Conservation (phyloP, 1,139 yeast genomes). For the Cylindricascospora bacillispora region DNA sequence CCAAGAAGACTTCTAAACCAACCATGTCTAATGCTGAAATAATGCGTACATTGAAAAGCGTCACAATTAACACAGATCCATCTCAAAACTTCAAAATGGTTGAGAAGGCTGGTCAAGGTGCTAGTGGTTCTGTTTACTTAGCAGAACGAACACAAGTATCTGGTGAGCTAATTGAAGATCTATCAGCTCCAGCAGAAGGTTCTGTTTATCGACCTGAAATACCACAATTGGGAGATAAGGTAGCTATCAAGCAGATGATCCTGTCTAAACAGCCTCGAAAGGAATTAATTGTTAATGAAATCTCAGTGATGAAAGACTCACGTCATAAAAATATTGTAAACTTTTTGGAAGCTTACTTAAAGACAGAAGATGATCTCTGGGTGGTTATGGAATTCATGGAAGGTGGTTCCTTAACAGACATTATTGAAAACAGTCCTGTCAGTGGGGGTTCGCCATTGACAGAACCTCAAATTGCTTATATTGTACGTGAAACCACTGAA, state of each 20-base stretch:
- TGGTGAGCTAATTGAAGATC: constrained; percentile 13
- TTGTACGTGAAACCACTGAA: constrained; percentile 81
- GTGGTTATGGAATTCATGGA: constrained; percentile 96
- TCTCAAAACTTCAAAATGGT: constrained; percentile 72
- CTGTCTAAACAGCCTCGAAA: constrained; percentile 86
- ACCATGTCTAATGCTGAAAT: constrained; percentile 80
- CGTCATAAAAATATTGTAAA: constrained; percentile 89
- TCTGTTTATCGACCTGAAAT: constrained; percentile 4
- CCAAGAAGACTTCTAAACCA: constrained; percentile 47
- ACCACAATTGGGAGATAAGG: constrained; percentile 26
- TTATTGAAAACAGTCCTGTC: constrained; percentile 55
- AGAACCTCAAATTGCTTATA: constrained; percentile 77
- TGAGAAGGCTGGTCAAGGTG: constrained; percentile 99
- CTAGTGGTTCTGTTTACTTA: constrained; percentile 87
- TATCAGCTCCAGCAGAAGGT: constrained; percentile 3
- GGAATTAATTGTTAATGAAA: constrained; percentile 88
- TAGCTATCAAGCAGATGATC: constrained; percentile 95
- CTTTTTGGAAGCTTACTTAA: constrained; percentile 74
- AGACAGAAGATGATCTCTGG: constrained; percentile 60
- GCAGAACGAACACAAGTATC: constrained; percentile 48
- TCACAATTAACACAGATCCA: constrained; percentile 77
- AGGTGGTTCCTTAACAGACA: constrained; percentile 80
- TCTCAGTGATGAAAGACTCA: constrained; percentile 87
- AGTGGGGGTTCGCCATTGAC: constrained; percentile 29
- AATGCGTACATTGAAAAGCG: constrained; percentile 70